Evolutionary conservation across 352 stramenopile genomes (phyloP).

Genomic region (Pythium pyrilobum): DNA sequence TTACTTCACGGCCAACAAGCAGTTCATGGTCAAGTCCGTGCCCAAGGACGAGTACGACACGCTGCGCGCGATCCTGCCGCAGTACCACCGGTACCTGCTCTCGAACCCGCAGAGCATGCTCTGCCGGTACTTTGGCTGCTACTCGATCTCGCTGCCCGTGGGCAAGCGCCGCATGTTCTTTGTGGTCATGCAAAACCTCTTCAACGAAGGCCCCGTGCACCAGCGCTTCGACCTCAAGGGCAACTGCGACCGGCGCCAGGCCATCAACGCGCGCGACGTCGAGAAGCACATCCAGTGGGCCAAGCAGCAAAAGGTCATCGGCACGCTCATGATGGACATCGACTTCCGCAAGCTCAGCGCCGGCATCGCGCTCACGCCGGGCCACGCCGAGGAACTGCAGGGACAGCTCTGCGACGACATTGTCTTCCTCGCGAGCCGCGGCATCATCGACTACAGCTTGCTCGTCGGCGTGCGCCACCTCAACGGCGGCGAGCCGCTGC

Average conservation of each 20-base stretch:
- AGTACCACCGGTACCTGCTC: slow-evolving; percentile 77
- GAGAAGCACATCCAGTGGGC: slow-evolving; percentile 60
- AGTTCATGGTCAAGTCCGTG: slow-evolving; percentile 88
- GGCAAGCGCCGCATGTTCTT: slow-evolving; percentile 85
- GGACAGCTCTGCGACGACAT: slow-evolving; percentile 77
- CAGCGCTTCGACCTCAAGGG: slow-evolving; percentile 82
- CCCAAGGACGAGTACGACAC: slow-evolving; percentile 83
- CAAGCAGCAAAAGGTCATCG: slow-evolving; percentile 50
- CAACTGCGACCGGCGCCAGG: slow-evolving; percentile 69
- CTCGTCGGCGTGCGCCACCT: slow-evolving; percentile 64
- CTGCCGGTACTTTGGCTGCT: slow-evolving; percentile 80
- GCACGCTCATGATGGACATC: slow-evolving; percentile 83
- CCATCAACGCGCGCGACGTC: slow-evolving; percentile 54
- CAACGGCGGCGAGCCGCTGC: slow-evolving; percentile 20
- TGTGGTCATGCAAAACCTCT: slow-evolving; percentile 86
- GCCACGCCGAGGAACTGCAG: slow-evolving; percentile 36
- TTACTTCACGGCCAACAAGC: slow-evolving; percentile 85
- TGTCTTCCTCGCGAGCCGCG: slow-evolving; percentile 72
- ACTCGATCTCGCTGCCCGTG: slow-evolving; percentile 81
- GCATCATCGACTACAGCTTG: slow-evolving; percentile 86
- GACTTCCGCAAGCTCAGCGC: slow-evolving; percentile 76
- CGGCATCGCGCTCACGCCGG: slow-evolving; percentile 48
- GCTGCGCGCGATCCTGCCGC: slow-evolving; percentile 70
- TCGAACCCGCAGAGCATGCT: slow-evolving; percentile 70
- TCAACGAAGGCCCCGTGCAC: slow-evolving; percentile 72